Evolutionary conservation across 441 rosid genomes (phyloP).

Genomic region (Gossypium trilobum): DNA sequence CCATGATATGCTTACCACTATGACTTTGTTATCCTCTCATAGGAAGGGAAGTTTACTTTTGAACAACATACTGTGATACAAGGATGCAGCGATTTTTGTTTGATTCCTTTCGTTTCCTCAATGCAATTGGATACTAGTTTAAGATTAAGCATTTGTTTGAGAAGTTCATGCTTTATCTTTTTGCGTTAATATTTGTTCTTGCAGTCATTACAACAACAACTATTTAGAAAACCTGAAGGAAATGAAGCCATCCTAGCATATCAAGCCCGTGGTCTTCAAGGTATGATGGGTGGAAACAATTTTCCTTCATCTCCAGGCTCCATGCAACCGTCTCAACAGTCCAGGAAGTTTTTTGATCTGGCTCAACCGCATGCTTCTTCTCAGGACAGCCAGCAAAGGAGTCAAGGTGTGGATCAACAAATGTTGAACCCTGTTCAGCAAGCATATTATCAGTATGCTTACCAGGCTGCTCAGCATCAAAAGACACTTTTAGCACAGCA

Average conservation of each 20-base stretch:
- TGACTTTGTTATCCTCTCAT: neutral
- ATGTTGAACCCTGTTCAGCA: slow-evolving; percentile 68
- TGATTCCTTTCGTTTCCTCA: neutral
- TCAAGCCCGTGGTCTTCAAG: slow-evolving; percentile 70
- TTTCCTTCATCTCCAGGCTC: slow-evolving; percentile 58
- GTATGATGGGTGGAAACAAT: slow-evolving; percentile 63
- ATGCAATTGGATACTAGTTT: neutral
- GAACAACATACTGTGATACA: neutral
- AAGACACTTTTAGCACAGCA: slow-evolving; percentile 50
- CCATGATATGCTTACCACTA: neutral
- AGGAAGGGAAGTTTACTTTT: neutral
- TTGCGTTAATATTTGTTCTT: slow-evolving; percentile 15
- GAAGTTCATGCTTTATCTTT: neutral
- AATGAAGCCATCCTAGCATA: slow-evolving; percentile 70
- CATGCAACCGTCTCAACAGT: slow-evolving; percentile 74
- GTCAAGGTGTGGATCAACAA: slow-evolving; percentile 68
- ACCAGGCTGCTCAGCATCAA: slow-evolving; percentile 65
- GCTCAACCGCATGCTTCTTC: slow-evolving; percentile 55
- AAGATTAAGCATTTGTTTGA: neutral
- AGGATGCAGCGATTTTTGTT: neutral
- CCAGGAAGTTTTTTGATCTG: slow-evolving; percentile 69
- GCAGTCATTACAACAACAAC: slow-evolving; percentile 58
- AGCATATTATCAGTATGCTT: slow-evolving; percentile 78
- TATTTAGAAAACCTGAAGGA: slow-evolving; percentile 64
- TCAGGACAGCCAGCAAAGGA: slow-evolving; percentile 61